phyloP scores from a whole-genome alignment of 1,284 basidiomycete genomes.

The Cryptococcus jaspeensis region DNA sequence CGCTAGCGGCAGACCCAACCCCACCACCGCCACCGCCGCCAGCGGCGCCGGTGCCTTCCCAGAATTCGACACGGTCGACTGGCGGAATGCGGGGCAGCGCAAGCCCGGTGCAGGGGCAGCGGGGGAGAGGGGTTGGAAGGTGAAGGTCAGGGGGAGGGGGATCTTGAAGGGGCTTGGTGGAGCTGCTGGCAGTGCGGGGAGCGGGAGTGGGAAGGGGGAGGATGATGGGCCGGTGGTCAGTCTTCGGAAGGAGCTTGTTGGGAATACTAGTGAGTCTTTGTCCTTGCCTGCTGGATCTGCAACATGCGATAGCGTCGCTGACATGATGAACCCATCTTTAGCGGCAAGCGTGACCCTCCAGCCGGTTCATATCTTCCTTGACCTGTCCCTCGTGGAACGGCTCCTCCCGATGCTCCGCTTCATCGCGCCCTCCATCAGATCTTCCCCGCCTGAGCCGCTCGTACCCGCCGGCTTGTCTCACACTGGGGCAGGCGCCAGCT shows the following conservation, averaged over 20 bases:
- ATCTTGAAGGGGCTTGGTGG: constrained; percentile 29
- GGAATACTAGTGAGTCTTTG: constrained; percentile 23
- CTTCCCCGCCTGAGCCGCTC: constrained; percentile 3
- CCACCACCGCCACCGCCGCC: constrained; percentile 1
- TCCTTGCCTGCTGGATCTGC: not conserved
- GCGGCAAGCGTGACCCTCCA: constrained; percentile 47
- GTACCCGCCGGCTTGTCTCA: not conserved
- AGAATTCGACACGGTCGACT: constrained; percentile 45
- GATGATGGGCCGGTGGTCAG: constrained; percentile 22
- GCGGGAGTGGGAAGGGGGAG: constrained; percentile 1
- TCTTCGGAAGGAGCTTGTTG: constrained; percentile 18
- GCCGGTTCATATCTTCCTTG: constrained; percentile 71
- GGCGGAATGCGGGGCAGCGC: constrained; percentile 41
- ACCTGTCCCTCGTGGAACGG: constrained; percentile 59
- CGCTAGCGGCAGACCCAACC: constrained; percentile 1
- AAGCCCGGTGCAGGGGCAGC: constrained; percentile 10
- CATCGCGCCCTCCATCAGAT: constrained; percentile 32
- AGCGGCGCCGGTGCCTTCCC: constrained; percentile 26
- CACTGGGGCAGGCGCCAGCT: not conserved
- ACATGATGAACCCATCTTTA: constrained; percentile 1
- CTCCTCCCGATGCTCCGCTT: constrained; percentile 41
- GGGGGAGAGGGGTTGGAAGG: constrained; percentile 44
- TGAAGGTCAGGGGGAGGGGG: constrained; percentile 30
- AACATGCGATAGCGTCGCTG: not conserved
- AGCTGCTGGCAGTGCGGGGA: not conserved